Percentiles rank a stretch among this genome's conserved stretches.
Evolutionary conservation across 257 asterid species (phyloP).

Genomic region (Nicotiana knightiana): DNA sequence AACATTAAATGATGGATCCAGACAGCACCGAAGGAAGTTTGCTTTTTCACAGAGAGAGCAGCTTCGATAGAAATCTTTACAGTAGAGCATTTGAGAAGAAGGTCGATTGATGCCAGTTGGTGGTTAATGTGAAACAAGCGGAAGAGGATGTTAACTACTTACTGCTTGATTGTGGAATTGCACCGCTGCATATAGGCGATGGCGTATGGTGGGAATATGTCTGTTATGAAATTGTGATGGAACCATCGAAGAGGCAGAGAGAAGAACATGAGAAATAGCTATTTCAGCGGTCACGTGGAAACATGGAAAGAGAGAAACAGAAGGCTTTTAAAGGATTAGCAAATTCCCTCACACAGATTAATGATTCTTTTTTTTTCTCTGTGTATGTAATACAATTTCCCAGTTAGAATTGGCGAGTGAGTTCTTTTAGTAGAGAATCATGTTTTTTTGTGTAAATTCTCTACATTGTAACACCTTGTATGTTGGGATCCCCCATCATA

Average conservation of each 20-base stretch:
- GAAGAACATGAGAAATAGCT: not conserved
- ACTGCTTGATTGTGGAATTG: not conserved
- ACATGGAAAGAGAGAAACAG: not conserved
- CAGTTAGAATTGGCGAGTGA: not conserved
- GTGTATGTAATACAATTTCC: not conserved
- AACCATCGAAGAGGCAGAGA: not conserved
- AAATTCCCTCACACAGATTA: not conserved
- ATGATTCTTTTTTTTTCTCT: not conserved
- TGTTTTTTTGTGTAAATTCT: not conserved
- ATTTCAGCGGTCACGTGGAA: not conserved
- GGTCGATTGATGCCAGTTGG: too few relatives aligned
- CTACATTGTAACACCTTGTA: not conserved
- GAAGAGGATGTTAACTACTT: not conserved
- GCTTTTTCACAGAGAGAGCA: not conserved
- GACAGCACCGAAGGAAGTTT: not conserved
- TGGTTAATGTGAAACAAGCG: not conserved
- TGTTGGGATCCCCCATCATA: not conserved
- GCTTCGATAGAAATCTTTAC: not conserved
- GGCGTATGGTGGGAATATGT: not conserved
- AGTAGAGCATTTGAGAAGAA: too few relatives aligned
- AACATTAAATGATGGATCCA: not conserved
- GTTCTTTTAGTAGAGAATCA: not conserved
- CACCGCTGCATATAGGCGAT: not conserved
- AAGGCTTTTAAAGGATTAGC: not conserved
- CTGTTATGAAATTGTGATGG: constrained; percentile 1